Evolutionary conservation across 2,329 filamentous ascomycete genomes (phyloP).

Genomic region (Fonsecaea erecta): DNA sequence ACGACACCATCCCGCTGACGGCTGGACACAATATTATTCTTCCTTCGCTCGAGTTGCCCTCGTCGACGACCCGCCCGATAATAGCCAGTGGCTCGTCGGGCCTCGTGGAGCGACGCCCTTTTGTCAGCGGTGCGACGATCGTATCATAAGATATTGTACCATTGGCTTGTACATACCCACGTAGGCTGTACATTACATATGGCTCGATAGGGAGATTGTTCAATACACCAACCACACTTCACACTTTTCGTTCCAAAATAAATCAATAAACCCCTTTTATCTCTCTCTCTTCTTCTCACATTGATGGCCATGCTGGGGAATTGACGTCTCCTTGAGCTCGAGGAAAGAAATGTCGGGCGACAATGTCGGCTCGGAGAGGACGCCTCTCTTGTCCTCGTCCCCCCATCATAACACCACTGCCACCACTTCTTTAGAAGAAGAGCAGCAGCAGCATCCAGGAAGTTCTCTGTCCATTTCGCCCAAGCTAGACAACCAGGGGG

Average conservation of each 20-base stretch:
- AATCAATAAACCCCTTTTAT: too few species aligned
- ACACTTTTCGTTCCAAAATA: too few species aligned
- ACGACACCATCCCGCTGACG: background rate
- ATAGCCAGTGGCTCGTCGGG: background rate
- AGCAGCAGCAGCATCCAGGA: too few species aligned
- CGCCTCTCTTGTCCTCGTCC: constrained; percentile 20
- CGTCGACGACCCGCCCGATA: too few species aligned
- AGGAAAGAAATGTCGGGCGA: constrained; percentile 9
- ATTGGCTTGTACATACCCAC: too few species aligned
- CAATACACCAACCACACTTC: background rate
- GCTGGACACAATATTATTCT: background rate
- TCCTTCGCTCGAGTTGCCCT: background rate
- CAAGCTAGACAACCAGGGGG: background rate
- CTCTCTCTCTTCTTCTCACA: background rate
- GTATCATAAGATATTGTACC: too few species aligned
- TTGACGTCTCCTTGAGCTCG: background rate
- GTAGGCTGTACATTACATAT: background rate
- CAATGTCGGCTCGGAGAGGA: constrained; percentile 16
- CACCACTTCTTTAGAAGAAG: background rate
- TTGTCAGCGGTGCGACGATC: background rate
- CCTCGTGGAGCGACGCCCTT: background rate
- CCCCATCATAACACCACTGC: constrained; percentile 2
- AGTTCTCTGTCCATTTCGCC: background rate
- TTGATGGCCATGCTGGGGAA: background rate
- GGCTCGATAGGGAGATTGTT: background rate